phyloP scores from a whole-genome alignment of 495 filamentous ascomycete genomes.

The Penicillium bialowiezense region DNA sequence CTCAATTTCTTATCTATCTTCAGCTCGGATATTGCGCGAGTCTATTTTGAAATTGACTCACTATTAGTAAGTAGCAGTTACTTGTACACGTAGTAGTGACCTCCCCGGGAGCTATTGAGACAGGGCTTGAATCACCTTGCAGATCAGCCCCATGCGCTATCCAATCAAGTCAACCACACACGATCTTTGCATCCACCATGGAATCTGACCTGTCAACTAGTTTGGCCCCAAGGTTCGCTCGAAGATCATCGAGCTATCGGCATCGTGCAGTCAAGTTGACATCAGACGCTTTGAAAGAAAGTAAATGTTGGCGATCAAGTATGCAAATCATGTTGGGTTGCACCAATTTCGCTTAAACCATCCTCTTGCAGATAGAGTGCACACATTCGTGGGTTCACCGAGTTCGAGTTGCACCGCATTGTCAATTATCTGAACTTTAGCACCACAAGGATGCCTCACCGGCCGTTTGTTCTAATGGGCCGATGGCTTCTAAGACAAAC shows the following conservation, averaged over 20 bases:
- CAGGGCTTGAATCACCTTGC: conserved; percentile 11
- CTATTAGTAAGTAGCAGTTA: not conserved
- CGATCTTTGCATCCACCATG: not conserved
- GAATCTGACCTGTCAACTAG: conserved; percentile 23
- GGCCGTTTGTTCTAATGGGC: not conserved
- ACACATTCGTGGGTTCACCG: not conserved
- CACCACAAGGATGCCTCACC: not conserved
- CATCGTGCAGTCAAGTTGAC: conserved; percentile 9
- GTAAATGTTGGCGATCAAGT: not conserved
- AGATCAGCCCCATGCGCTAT: conserved; percentile 7
- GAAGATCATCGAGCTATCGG: conserved; percentile 12
- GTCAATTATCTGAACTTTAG: not conserved
- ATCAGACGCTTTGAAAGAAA: not conserved
- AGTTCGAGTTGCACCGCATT: not conserved
- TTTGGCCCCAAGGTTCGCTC: conserved; percentile 1
- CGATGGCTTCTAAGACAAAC: not conserved
- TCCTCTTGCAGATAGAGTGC: conserved; percentile 3
- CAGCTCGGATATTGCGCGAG: conserved; percentile 6
- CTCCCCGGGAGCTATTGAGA: conserved; percentile 4
- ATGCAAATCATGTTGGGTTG: not conserved
- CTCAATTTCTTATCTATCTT: not conserved
- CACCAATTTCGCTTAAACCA: conserved; percentile 8
- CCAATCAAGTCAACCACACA: conserved; percentile 7
- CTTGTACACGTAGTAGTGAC: no score
- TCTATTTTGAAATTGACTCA: not conserved